Evolutionary conservation across 176 grass and related monocot genomes (phyloP), one percentile per base, ranked within the genome.

Genomic region (Avena sativa): DNA sequence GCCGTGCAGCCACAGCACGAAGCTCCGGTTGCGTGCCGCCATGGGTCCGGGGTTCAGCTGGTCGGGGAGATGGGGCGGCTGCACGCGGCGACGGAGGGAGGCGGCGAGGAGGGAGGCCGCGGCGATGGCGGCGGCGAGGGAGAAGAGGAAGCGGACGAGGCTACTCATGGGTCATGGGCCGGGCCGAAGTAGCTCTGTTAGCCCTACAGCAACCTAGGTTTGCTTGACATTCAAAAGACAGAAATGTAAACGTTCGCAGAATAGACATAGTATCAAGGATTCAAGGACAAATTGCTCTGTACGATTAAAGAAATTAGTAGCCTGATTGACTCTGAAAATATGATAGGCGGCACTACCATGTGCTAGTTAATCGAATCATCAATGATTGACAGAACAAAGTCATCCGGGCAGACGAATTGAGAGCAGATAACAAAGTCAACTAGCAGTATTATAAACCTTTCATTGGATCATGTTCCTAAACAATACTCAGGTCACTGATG

Each of bases 1-100:
- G 11, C 97, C 97, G 84, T 99, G 97, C 11, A 99, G 92, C 97
- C 92, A 96, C 32, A 96, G 80, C 16, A 99, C 80, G 80, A 96
- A 99, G 87, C 92, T 96, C 60, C 87, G 88, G 77, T 82, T 87
- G 47, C 89, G 88, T 0, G 62, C 84, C 5, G 86, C 87, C 76
- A 87, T 86, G 84, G 59, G 56, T 55, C 21, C 16, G 5, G 78
- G 28, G 52, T 52, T 2, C 12, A 74, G 12, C 26, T 77, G 70
- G 4, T 60, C 71, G 26, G 73, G 46, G 60, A 78, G 87, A 8
- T 10, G 64, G 43, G 79, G 2, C 19, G 77, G 79, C 65, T 57
- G 81, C 26, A 60, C 57, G 64, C 88, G 89, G 65, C 50, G 86
- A 59, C 87, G 80, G 32, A 91, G 83, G 0, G 76, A 62, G 12